Evolutionary conservation across 2,329 filamentous ascomycete species (phyloP), one percentile per base, ranked within the genome.

Genomic region (Cladobotryum protrusum): DNA sequence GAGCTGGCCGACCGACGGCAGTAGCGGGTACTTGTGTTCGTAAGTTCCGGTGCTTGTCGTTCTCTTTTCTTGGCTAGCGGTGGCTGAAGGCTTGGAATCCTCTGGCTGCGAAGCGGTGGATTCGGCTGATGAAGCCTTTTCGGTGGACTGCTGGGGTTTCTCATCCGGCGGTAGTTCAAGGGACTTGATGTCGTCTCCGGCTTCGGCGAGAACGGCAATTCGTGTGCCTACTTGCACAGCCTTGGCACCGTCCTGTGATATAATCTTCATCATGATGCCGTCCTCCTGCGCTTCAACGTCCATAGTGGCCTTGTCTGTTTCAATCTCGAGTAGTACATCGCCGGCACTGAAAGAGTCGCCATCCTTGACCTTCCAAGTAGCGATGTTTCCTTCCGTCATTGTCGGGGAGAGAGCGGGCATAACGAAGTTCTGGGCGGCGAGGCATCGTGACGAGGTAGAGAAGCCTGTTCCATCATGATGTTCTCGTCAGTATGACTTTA

Each of bases 271-370:
- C 68, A 95, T 72, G 59, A 92, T 75, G 39, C 90, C 89, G 64
- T 95, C 89, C 41, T 95, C 89, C 72, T 93, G 89, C 37, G 89
- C 89, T 74, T 95, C 90, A 20, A 95, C 89, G 60, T 95, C 90
- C 89, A 95, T 95, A 50, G 88, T 88, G 49, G 89, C 89, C 77
- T 95, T 95, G 70, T 95, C 89, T 52, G 89, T 95, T 73, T 95
- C 89, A 66, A 95, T 93, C 71, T 95, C 89, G 52, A 95, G 82
- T 46, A 95, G 77, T 32, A 95, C 88, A 67, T 95, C 89, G 58
- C 89, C 89, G 51, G 89, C 86, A 45, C 80, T 76, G 69, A 89
- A 95, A 46, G 81, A 78, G 59, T 93, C 87, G 65, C 89, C 89
- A 73, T 95, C 89, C 70, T 92, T 92, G 62, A 95, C 79, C 68